Conservation (phyloP, 2,329 filamentous ascomycete genomes). For the Drechslera avenae region DNA sequence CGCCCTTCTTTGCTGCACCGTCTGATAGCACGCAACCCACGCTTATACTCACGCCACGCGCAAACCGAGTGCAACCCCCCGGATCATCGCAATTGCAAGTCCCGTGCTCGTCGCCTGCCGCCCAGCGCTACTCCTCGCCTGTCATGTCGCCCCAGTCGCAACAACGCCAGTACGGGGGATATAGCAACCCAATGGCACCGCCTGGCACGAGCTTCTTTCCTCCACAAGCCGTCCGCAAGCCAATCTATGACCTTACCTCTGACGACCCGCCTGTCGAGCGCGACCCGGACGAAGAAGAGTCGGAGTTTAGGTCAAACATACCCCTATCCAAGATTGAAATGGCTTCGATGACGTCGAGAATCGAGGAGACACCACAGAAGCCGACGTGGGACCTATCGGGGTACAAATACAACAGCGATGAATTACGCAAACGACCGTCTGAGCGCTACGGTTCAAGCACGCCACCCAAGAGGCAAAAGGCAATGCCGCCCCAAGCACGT, state of each 20-base stretch:
- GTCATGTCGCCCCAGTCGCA: slow-evolving; percentile 61
- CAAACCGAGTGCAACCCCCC: slow-evolving; percentile 35
- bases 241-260: slow-evolving; percentile 47
- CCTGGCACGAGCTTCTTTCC: slow-evolving; percentile 72
- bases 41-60: slow-evolving; percentile 58
- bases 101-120: slow-evolving; percentile 80
- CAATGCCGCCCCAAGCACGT: slow-evolving; percentile 32
- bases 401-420: slow-evolving; percentile 30
- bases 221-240: slow-evolving; percentile 44
- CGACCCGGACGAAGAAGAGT: slow-evolving; percentile 50
- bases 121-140: slow-evolving; percentile 49
- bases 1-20: slow-evolving; percentile 33
- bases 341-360: slow-evolving; percentile 25
- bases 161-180: slow-evolving; percentile 70
- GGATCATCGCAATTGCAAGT: slow-evolving; percentile 69
- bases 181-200: slow-evolving; percentile 72
- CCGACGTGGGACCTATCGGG: slow-evolving; percentile 33
- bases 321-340: slow-evolving; percentile 61
- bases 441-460: slow-evolving; percentile 25
- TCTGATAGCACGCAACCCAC: slow-evolving; percentile 62
- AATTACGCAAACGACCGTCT: slow-evolving; percentile 36
- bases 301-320: slow-evolving; percentile 58
- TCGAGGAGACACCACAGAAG: slow-evolving; percentile 46
- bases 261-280: slow-evolving; percentile 60
- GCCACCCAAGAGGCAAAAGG: slow-evolving; percentile 33